Evolutionary conservation across 2,329 filamentous ascomycete species (phyloP).

Genomic region (Clonostachys sp.): DNA sequence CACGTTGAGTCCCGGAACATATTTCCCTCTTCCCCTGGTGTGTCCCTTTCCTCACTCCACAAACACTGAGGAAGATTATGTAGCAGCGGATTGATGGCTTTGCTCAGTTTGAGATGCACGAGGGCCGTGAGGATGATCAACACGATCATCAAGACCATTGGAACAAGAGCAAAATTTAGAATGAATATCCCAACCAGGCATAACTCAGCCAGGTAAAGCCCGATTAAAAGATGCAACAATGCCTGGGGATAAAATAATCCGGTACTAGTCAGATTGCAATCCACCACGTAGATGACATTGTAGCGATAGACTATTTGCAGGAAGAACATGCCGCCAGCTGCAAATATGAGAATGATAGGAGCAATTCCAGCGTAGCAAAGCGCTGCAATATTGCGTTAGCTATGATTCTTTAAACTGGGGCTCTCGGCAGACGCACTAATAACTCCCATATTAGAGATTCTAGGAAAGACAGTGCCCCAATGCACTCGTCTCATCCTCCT

Average conservation of each 20-base stretch:
- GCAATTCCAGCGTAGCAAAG: not conserved
- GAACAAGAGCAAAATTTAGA: slow-evolving; percentile 60
- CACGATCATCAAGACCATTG: slow-evolving; percentile 70
- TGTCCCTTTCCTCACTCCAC: slow-evolving; percentile 44
- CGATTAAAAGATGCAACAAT: slow-evolving; percentile 77
- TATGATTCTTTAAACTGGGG: not conserved
- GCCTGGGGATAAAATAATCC: slow-evolving; percentile 84
- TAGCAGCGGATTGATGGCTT: slow-evolving; percentile 68
- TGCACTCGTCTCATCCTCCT: slow-evolving; percentile 66
- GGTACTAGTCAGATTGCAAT: slow-evolving; percentile 79
- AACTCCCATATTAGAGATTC: slow-evolving; percentile 78
- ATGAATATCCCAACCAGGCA: slow-evolving; percentile 83
- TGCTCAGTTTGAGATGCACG: slow-evolving; percentile 69
- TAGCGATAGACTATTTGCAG: slow-evolving; percentile 92
- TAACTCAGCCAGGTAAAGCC: slow-evolving; percentile 76
- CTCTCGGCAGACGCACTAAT: slow-evolving; percentile 36
- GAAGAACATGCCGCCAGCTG: slow-evolving; percentile 69
- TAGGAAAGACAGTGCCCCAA: slow-evolving; percentile 79
- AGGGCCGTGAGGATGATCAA: slow-evolving; percentile 72
- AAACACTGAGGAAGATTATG: slow-evolving; percentile 73
- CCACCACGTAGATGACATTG: slow-evolving; percentile 83
- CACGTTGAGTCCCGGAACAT: slow-evolving; percentile 23
- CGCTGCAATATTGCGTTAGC: not conserved
- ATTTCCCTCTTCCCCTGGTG: slow-evolving; percentile 37
- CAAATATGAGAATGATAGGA: slow-evolving; percentile 71